phyloP scores from a whole-genome alignment of 1,139 yeast species.

The Protomyces macrosporus region DNA sequence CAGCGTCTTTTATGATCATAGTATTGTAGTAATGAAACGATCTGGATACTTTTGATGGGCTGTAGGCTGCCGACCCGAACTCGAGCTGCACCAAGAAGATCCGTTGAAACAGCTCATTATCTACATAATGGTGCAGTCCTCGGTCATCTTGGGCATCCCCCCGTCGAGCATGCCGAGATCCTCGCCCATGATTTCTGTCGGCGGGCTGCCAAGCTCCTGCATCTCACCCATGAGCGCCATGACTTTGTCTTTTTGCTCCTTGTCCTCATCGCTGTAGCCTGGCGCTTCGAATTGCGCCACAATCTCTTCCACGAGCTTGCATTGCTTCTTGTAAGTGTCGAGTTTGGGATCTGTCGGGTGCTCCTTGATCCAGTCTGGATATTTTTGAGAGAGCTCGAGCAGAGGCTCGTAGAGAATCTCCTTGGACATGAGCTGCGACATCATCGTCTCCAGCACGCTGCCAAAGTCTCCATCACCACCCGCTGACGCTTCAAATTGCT shows the following conservation, averaged over 20 bases:
- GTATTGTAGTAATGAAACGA: no score
- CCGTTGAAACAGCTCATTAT: no score
- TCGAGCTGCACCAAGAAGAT: no score
- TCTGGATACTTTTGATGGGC: no score
- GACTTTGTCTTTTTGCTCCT: constrained; percentile 50
- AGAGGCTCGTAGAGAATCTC: constrained; percentile 85
- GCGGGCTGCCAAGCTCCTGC: constrained; percentile 74
- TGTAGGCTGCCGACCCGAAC: no score
- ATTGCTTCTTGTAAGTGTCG: constrained; percentile 40
- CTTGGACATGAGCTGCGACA: constrained; percentile 78
- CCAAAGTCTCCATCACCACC: constrained; percentile 50
- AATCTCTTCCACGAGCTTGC: constrained; percentile 44
- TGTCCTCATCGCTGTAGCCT: constrained; percentile 51
- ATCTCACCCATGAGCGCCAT: constrained; percentile 53
- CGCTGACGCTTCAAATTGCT: constrained; percentile 58
- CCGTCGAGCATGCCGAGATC: constrained; percentile 22
- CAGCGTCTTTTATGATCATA: no score
- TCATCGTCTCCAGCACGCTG: constrained; percentile 66
- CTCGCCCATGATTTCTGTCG: constrained; percentile 69
- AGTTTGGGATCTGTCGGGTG: constrained; percentile 43
- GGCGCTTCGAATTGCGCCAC: constrained; percentile 55
- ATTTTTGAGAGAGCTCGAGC: constrained; percentile 66
- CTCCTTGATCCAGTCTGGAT: constrained; percentile 50
- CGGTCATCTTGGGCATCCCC: constrained; percentile 5
- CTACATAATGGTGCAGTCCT: constrained; percentile 19